Conservation (phyloP, 768 basidiomycete species). For the Cantharellus anzutake region DNA sequence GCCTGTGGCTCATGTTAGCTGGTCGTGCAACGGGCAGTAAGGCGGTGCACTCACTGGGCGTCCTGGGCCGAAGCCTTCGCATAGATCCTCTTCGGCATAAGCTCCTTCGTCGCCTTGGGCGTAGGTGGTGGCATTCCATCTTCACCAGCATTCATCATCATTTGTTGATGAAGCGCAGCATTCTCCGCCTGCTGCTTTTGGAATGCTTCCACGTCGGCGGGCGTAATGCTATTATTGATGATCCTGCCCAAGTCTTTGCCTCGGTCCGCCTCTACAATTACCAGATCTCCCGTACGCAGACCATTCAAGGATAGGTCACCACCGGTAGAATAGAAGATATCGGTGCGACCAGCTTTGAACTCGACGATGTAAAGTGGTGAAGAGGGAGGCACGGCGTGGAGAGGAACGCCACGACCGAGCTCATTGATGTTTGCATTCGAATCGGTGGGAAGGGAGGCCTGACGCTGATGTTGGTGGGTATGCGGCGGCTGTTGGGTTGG, state of each 20-base stretch:
- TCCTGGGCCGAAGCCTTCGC: constrained; percentile 70
- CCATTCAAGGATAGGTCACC: constrained; percentile 12
- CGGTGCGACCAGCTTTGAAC: constrained; percentile 93
- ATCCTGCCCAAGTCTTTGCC: constrained; percentile 88
- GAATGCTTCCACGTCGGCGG: constrained; percentile 79
- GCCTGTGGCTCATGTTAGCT: constrained; percentile 20
- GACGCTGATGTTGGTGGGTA: not conserved
- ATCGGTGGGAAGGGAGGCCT: not conserved
- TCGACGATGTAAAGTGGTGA: constrained; percentile 93
- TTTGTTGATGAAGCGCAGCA: constrained; percentile 19
- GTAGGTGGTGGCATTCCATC: constrained; percentile 15
- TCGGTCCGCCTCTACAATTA: constrained; percentile 92
- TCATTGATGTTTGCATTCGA: constrained; percentile 22
- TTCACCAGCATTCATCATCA: constrained; percentile 24
- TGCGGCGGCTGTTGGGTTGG: too few species aligned
- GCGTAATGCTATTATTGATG: constrained; percentile 75
- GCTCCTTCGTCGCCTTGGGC: constrained; percentile 56
- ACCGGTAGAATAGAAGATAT: constrained; percentile 81
- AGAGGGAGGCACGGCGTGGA: constrained; percentile 60
- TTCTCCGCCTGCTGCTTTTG: constrained; percentile 62
- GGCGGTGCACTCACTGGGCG: constrained; percentile 37
- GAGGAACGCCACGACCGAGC: constrained; percentile 77
- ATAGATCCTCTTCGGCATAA: constrained; percentile 94
- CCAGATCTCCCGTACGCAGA: constrained; percentile 73
- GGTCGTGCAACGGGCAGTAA: constrained; percentile 1